Percentiles rank a stretch among this genome's conserved stretches.
Conservation (phyloP, 2,329 filamentous ascomycete species). For the Arthroderma uncinatum region DNA sequence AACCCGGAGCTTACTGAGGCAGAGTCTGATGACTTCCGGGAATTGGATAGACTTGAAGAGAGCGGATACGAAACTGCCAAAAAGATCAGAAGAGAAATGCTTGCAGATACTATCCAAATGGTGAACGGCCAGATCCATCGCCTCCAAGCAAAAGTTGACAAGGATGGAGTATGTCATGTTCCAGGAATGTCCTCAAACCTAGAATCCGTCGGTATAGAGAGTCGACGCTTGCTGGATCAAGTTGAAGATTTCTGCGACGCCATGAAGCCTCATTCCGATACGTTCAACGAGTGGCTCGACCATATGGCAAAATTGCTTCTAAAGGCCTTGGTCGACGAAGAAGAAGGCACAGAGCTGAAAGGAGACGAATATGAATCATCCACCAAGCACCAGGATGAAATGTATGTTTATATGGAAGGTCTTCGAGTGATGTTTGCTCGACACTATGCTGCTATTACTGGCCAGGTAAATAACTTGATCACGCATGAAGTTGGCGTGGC, state of each 20-base stretch:
- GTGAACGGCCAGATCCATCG: constrained; percentile 53
- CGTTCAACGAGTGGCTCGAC: constrained; percentile 65
- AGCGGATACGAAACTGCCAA: constrained; percentile 71
- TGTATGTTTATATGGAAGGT: constrained; percentile 75
- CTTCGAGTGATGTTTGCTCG: constrained; percentile 68
- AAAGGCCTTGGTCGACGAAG: constrained; percentile 70
- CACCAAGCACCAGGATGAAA: constrained; percentile 74
- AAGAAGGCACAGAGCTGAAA: constrained; percentile 61
- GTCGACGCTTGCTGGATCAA: constrained; percentile 51
- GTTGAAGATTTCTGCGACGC: constrained; percentile 53
- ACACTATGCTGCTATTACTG: constrained; percentile 63
- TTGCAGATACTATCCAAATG: constrained; percentile 48
- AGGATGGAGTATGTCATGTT: constrained; percentile 51
- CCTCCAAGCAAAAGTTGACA: constrained; percentile 44
- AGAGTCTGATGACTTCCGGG: constrained; percentile 55
- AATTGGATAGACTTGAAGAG: constrained; percentile 58
- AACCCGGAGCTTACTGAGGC: constrained; percentile 53
- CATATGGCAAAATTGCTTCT: constrained; percentile 60
- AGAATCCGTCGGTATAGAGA: constrained; percentile 60
- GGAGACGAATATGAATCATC: constrained; percentile 87
- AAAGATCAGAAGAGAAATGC: constrained; percentile 61
- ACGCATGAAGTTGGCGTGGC: constrained; percentile 59
- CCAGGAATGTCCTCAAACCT: constrained; percentile 47
- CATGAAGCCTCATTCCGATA: constrained; percentile 60
- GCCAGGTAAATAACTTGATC: constrained; percentile 63